These are phyloP conservation scores for Tuber microsphaerosporum DNA, from an alignment of 495 filamentous ascomycete species.

Conservation along the genomic window DNA sequence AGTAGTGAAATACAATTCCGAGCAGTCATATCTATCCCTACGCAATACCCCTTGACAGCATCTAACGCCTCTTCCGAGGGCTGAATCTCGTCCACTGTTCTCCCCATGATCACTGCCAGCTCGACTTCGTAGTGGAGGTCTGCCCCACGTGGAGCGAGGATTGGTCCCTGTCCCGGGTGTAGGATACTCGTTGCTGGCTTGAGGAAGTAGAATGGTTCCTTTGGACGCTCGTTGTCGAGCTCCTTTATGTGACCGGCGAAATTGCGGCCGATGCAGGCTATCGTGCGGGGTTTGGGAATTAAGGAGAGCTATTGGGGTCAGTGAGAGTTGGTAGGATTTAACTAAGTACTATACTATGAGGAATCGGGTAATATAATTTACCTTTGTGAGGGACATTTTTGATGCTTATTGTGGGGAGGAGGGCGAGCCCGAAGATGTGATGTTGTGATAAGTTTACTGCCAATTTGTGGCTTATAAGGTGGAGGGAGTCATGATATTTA, in stretches of 20 bases:
- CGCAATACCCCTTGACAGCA: conserved; percentile 50
- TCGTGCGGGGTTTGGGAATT: conserved; percentile 53
- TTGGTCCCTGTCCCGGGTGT: conserved; percentile 66
- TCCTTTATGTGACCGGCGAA: conserved; percentile 96
- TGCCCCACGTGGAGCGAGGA: conserved; percentile 72
- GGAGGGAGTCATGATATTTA: not conserved
- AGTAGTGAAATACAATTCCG: conserved; percentile 40
- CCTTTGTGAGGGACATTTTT: not conserved
- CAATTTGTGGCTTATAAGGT: not conserved
- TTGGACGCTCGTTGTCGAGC: conserved; percentile 74
- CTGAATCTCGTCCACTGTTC: conserved; percentile 62
- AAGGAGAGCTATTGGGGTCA: conserved; percentile 15
- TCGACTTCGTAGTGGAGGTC: conserved; percentile 94
- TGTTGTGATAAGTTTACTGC: not conserved
- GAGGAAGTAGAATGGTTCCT: conserved; percentile 97
- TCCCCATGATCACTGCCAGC: conserved; percentile 78
- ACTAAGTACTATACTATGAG: not conserved
- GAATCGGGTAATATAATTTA: not conserved
- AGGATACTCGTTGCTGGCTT: conserved; percentile 84
- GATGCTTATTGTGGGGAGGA: not conserved
- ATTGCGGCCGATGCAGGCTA: conserved; percentile 96
- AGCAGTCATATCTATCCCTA: conserved; percentile 49
- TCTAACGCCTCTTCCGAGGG: conserved; percentile 55
- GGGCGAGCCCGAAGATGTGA: not conserved
- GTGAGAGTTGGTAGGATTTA: not conserved